These are phyloP conservation scores for Amyloporia xantha DNA, from an alignment of 768 basidiomycete genomes.

Conservation along the genomic window DNA sequence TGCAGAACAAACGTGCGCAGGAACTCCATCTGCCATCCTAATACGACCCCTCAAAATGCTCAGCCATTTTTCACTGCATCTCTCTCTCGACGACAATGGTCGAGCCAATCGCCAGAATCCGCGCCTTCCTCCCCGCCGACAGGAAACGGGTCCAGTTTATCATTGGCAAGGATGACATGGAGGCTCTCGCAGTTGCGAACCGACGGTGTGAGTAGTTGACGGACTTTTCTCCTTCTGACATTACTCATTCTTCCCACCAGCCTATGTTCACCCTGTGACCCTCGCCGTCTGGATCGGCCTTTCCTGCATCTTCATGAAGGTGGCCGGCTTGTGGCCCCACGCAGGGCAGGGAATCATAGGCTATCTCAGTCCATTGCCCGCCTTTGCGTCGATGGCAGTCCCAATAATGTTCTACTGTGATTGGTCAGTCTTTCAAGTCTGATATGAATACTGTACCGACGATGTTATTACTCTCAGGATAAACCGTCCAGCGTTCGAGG, in stretches of 20 bases:
- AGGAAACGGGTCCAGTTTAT: constrained; percentile 56
- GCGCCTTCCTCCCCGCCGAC: constrained; percentile 44
- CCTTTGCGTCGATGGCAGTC: constrained; percentile 55
- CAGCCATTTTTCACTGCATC: neutral
- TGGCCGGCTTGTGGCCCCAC: constrained; percentile 65
- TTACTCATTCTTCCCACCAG: constrained; percentile 25
- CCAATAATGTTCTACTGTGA: constrained; percentile 63
- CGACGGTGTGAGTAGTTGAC: constrained; percentile 37
- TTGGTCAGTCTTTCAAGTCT: constrained; percentile 43
- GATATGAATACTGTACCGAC: neutral
- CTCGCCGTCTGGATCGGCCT: constrained; percentile 56
- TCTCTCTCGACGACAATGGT: constrained; percentile 13
- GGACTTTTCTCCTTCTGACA: neutral
- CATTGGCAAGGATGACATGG: constrained; percentile 61
- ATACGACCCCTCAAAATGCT: neutral
- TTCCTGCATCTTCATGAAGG: constrained; percentile 51
- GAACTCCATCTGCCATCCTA: neutral
- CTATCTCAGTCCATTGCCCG: constrained; percentile 57
- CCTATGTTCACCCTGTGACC: constrained; percentile 51
- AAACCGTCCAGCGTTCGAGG: constrained; percentile 65
- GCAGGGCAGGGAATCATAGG: constrained; percentile 35
- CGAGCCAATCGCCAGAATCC: constrained; percentile 35
- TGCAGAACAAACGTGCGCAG: constrained; percentile 19
- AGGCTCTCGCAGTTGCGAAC: constrained; percentile 63
- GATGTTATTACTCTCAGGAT: constrained; percentile 37